Evolutionary conservation across 768 basidiomycete species (phyloP).

Genomic region (Podaxis carcinomalis): DNA sequence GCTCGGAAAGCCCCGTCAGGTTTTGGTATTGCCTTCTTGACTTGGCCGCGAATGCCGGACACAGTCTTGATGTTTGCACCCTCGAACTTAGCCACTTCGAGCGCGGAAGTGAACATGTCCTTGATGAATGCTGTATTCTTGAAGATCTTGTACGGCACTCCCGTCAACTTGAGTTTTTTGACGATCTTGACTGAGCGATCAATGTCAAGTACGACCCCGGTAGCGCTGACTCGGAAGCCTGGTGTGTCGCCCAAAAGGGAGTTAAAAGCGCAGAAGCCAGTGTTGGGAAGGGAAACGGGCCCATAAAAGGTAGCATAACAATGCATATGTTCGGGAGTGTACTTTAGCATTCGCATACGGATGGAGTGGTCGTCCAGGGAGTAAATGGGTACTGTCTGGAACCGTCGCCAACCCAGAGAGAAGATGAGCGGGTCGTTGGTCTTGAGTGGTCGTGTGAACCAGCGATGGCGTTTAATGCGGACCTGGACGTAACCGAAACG

Average conservation of each 20-base stretch:
- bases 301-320: constrained; percentile 98
- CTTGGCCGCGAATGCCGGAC: constrained; percentile 92
- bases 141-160: constrained; percentile 94
- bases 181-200: constrained; percentile 93
- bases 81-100: constrained; percentile 98
- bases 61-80: constrained; percentile 96
- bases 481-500: constrained; percentile 93
- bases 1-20: constrained; percentile 95
- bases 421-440: constrained; percentile 96
- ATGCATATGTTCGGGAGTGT: constrained; percentile 99
- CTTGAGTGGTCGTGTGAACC: constrained; percentile 89
- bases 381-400: constrained; percentile 93
- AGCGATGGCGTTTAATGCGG: constrained; percentile 93
- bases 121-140: constrained; percentile 98
- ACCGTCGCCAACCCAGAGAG: constrained; percentile 96
- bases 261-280: constrained; percentile 97
- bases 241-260: constrained; percentile 59
- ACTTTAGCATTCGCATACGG: constrained; percentile 99
- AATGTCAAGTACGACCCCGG: constrained; percentile 91
- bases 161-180: constrained; percentile 97
- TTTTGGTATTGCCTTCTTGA: constrained; percentile 94
- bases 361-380: constrained; percentile 97
- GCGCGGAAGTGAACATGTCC: constrained; percentile 92
- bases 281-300: constrained; percentile 87
- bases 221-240: constrained; percentile 88